Evolutionary conservation across 805 yeast genomes (phyloP).

Genomic region (Metschnikowia arizonensis): DNA sequence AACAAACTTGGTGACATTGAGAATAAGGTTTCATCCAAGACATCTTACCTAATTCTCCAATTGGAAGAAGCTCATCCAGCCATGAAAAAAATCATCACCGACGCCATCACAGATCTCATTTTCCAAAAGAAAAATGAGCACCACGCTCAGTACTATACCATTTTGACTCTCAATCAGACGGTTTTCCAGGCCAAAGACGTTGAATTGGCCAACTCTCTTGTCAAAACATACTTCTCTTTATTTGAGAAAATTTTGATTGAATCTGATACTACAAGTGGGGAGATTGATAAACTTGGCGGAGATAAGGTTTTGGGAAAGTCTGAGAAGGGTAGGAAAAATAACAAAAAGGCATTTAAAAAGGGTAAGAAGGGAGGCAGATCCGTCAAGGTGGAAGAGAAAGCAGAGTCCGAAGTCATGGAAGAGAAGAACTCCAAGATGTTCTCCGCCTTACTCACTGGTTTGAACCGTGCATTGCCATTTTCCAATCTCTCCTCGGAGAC

Average conservation of each 20-base stretch:
- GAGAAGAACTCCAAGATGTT: conserved; percentile 83
- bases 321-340: conserved; percentile 52
- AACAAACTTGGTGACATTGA: conserved; percentile 93
- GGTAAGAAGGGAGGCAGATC: conserved; percentile 89
- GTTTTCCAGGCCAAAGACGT: conserved; percentile 75
- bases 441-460: conserved; percentile 88
- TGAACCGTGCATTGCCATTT: conserved; percentile 94
- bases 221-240: conserved; percentile 78
- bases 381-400: conserved; percentile 55
- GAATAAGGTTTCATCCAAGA: conserved; percentile 82
- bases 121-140: conserved; percentile 74
- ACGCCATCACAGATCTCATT: conserved; percentile 74
- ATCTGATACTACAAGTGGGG: conserved; percentile 49
- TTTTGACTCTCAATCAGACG: conserved; percentile 88
- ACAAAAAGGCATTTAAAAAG: conserved; percentile 67
- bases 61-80: conserved; percentile 92
- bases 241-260: conserved; percentile 80
- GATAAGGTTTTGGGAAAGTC: conserved; percentile 46
- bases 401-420: conserved; percentile 60
- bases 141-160: conserved; percentile 83
- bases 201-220: conserved; percentile 75
- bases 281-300: conserved; percentile 23
- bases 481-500: conserved; percentile 67
- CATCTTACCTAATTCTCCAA: conserved; percentile 75
- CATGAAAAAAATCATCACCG: conserved; percentile 80